Conservation (phyloP, 768 basidiomycete genomes). For the Gautieria morchelliformis region DNA sequence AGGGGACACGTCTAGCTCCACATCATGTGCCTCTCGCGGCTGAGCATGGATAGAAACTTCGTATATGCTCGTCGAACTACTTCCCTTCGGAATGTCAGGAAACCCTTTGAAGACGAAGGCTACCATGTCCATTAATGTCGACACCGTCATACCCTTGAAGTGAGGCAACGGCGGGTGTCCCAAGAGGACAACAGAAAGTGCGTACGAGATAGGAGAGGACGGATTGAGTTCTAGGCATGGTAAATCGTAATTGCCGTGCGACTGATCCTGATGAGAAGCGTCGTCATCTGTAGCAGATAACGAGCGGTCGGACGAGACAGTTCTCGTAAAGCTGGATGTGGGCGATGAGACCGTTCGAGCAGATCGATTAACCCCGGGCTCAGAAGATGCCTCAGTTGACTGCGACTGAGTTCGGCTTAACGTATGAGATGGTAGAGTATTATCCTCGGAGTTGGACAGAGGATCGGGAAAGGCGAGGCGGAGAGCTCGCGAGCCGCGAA, state of each 20-base stretch:
- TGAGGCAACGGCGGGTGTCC: background rate
- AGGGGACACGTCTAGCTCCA: background rate
- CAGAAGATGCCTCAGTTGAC: background rate
- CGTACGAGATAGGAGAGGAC: background rate
- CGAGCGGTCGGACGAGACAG: background rate
- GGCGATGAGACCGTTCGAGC: background rate
- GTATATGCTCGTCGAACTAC: background rate
- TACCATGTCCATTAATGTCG: background rate
- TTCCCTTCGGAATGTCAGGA: background rate
- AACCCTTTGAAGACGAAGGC: background rate
- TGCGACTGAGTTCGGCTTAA: background rate
- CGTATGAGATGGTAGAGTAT: constrained; percentile 15
- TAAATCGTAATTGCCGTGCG: background rate
- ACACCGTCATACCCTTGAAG: background rate
- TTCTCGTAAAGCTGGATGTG: background rate
- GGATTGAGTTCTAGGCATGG: background rate
- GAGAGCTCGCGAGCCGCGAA: constrained; percentile 59
- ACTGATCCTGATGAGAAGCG: background rate
- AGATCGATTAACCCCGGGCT: background rate
- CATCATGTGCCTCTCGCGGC: background rate
- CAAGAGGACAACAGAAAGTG: background rate
- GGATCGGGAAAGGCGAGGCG: constrained; percentile 80
- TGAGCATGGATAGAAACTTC: background rate
- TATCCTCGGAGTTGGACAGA: constrained; percentile 59
- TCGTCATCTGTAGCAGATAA: background rate